Conservation (phyloP, 1,284 basidiomycete genomes). For the Fistulina hepatica region DNA sequence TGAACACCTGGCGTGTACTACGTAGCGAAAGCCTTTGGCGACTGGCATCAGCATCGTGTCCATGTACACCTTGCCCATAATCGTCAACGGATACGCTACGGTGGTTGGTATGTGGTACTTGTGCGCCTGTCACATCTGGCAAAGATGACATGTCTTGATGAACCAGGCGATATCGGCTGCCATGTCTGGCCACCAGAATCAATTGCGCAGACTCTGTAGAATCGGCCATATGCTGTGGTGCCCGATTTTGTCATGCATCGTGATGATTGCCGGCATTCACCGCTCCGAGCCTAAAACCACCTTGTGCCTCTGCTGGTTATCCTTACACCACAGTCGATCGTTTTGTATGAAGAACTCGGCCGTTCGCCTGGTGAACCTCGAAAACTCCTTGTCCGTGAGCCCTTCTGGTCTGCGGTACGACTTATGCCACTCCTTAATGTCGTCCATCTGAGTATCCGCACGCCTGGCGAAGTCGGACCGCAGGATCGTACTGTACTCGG, state of each 20-base stretch:
- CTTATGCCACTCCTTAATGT: constrained; percentile 12
- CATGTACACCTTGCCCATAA: constrained; percentile 25
- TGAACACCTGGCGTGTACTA: constrained; percentile 18
- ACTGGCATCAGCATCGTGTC: constrained; percentile 24
- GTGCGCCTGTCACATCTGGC: constrained; percentile 3
- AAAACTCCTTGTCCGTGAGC: constrained; percentile 9
- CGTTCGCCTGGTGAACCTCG: constrained; percentile 7
- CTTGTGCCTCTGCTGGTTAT: constrained; percentile 15
- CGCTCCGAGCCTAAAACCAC: constrained; percentile 11
- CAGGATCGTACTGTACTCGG: constrained; percentile 6
- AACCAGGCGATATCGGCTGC: constrained; percentile 9
- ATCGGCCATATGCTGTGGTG: constrained; percentile 15
- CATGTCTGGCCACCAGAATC: constrained; percentile 12
- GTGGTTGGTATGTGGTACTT: constrained; percentile 17
- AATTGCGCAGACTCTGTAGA: background rate
- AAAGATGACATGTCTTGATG: constrained; percentile 3
- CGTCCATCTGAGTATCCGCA: constrained; percentile 12
- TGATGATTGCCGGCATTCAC: too few relatives aligned
- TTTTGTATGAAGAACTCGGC: constrained; percentile 15
- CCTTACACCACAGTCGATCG: constrained; percentile 16
- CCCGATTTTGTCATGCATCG: constrained; percentile 19
- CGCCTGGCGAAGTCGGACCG: constrained; percentile 9
- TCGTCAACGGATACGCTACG: constrained; percentile 18
- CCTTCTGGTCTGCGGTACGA: constrained; percentile 10
- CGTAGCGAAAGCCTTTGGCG: constrained; percentile 19